phyloP scores from a whole-genome alignment of 805 yeast species.

The Kazachstania psychrophila region DNA sequence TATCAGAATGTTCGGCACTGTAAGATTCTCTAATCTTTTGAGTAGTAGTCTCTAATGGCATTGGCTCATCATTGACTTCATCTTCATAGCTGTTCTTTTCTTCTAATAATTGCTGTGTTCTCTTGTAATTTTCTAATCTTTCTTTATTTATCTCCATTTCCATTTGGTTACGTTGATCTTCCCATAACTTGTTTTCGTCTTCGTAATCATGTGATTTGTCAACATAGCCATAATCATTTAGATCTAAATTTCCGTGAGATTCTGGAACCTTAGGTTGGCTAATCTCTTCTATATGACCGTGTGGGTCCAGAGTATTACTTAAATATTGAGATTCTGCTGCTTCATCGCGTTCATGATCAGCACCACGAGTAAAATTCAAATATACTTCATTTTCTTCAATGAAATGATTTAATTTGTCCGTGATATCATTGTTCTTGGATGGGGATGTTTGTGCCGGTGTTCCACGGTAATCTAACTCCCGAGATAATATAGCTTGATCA shows the following conservation, averaged over 20 bases:
- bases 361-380: conserved; percentile 22
- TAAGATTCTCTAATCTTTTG: background rate
- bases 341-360: conserved; percentile 10
- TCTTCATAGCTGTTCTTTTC: too few relatives aligned
- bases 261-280: background rate
- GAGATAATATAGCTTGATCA: background rate
- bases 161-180: conserved; percentile 11
- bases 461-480: background rate
- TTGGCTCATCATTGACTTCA: background rate
- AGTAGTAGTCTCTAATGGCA: background rate
- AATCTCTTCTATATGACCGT: too few relatives aligned
- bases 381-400: conserved; percentile 24
- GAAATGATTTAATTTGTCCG: conserved; percentile 19
- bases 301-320: conserved; percentile 8
- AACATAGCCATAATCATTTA: conserved; percentile 4
- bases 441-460: conserved; percentile 6
- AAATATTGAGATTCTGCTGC: conserved; percentile 12
- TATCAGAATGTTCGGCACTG: conserved; percentile 1
- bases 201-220: conserved; percentile 7
- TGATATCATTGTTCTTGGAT: conserved; percentile 5
- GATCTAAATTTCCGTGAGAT: background rate
- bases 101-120: too few relatives aligned
- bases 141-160: conserved; percentile 11
- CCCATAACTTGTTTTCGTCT: conserved; percentile 16
- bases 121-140: conserved; percentile 2